Evolutionary conservation across 2,329 filamentous ascomycete species (phyloP).

Genomic region (Chaetomiaceae sp.): DNA sequence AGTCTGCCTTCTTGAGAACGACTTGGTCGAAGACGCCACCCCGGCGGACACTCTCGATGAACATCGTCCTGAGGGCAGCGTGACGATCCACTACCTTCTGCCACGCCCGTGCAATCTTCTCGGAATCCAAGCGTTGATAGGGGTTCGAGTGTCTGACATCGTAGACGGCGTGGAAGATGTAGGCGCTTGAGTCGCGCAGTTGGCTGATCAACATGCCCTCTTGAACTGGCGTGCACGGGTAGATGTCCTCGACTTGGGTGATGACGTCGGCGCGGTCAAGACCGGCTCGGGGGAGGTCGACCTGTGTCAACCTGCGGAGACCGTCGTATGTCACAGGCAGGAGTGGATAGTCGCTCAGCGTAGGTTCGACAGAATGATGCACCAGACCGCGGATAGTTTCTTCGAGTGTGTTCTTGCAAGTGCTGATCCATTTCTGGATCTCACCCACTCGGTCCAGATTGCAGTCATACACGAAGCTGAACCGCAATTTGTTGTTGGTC

Average conservation of each 20-base stretch:
- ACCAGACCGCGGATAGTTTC: conserved; percentile 13
- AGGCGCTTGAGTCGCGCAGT: conserved; percentile 19
- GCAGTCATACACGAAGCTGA: conserved; percentile 21
- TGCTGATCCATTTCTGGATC: conserved; percentile 16
- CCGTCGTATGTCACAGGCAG: conserved; percentile 20
- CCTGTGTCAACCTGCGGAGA: conserved; percentile 15
- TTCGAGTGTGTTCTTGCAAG: conserved; percentile 16
- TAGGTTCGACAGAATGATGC: conserved; percentile 16
- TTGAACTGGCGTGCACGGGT: conserved; percentile 24
- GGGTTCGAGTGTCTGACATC: conserved; percentile 4
- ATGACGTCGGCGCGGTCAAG: conserved; percentile 6
- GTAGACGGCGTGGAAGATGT: conserved; percentile 22
- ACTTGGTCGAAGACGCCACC: conserved; percentile 22
- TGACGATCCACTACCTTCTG: conserved; percentile 21
- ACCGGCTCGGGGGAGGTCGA: conserved; percentile 16
- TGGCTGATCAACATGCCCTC: conserved; percentile 24
- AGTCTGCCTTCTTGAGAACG: conserved; percentile 15
- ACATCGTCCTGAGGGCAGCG: conserved; percentile 20
- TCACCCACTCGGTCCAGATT: conserved; percentile 6
- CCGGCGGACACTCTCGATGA: conserved; percentile 21
- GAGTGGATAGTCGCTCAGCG: conserved; percentile 24
- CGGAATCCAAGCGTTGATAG: not conserved
- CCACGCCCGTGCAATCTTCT: conserved; percentile 16
- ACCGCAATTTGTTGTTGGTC: conserved; percentile 18
- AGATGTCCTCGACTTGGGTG: conserved; percentile 20